Conservation (phyloP, 2,329 filamentous ascomycete genomes). For the Westerdykella sp. region DNA sequence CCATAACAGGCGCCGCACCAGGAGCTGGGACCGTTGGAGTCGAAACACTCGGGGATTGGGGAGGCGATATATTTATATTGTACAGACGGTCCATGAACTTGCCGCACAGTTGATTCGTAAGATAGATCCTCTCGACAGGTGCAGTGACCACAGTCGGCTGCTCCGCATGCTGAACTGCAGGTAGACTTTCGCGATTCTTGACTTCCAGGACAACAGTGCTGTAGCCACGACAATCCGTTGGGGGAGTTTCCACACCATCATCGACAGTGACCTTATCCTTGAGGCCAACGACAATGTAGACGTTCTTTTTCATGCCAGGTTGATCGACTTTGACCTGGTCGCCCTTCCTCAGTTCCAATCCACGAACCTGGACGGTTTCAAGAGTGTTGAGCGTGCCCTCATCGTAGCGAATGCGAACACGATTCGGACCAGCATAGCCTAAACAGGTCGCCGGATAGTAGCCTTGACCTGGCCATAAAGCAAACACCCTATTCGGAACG, state of each 20-base stretch:
- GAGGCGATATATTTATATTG: conserved; percentile 14
- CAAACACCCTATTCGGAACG: conserved; percentile 51
- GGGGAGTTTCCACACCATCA: conserved; percentile 25
- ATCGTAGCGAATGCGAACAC: conserved; percentile 45
- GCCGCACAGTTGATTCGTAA: conserved; percentile 41
- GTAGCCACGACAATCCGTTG: conserved; percentile 40
- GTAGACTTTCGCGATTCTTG: conserved; percentile 38
- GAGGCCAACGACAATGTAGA: conserved; percentile 42
- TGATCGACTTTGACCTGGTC: conserved; percentile 46
- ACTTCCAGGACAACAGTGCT: conserved; percentile 36
- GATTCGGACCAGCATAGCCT: conserved; percentile 38
- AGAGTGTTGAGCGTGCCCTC: conserved; percentile 41
- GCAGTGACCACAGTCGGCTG: conserved; percentile 24
- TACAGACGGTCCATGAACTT: conserved; percentile 38
- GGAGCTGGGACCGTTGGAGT: conserved; percentile 22
- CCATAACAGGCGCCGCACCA: conserved; percentile 29
- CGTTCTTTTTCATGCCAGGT: conserved; percentile 40
- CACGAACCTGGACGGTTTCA: conserved; percentile 35
- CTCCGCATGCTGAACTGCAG: conserved; percentile 9
- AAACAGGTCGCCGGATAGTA: conserved; percentile 58
- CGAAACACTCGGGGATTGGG: conserved; percentile 12
- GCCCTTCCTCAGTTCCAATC: conserved; percentile 39
- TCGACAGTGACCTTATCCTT: conserved; percentile 29
- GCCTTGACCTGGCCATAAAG: conserved; percentile 51
- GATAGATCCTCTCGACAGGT: conserved; percentile 39